Evolutionary conservation across 352 stramenopile species (phyloP), one percentile per base, ranked within the genome.

Genomic region (Pythium aristosporum): DNA sequence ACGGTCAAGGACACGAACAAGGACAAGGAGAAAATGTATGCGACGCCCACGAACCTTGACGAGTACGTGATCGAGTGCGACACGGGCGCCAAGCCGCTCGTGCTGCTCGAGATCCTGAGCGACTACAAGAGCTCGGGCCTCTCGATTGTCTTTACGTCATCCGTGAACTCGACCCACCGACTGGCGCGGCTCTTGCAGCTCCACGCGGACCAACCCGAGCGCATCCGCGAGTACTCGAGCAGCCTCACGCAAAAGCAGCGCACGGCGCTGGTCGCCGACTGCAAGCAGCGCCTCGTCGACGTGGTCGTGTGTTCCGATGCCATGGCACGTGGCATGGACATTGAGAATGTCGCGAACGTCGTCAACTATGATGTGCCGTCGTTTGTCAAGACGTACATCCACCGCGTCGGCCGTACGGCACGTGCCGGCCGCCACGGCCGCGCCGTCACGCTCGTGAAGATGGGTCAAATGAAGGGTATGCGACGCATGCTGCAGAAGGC

Each of bases 71-170:
- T 98, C 37, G 89, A 98, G 69, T 98, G 94, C 70, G 91, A 96
- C 49, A 91, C 89, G 8, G 83, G 92, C 66, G 94, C 97, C 57
- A 99, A 99, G 72, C 96, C 96, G 30, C 73, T 99, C 36, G 87
- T 98, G 36, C 75, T 99, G 39, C 75, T 99, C 21, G 88, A 97
- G 46, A 78, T 98, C 15, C 77, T 99, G 47, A 87, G 89, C 48
- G 74, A 92, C 58, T 88, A 86, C 77, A 71, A 52, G n/a, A 73
- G 71, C 28, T 67, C 85, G 44, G 65, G 65, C 37, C 74, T 97
- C 25, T 88, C 90, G 49, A 94, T 99, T 59, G 88, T 99, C 6
- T 99, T 99, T 74, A 98, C 96, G 16, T 92, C 92, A 11, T 98
- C 94, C 63, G 82, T 99, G 13, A 97, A 98, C 74, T 97, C 96